Evolutionary conservation across 208 protist species (phyloP).

Genomic region (Acanthamoeba polyphaga): DNA sequence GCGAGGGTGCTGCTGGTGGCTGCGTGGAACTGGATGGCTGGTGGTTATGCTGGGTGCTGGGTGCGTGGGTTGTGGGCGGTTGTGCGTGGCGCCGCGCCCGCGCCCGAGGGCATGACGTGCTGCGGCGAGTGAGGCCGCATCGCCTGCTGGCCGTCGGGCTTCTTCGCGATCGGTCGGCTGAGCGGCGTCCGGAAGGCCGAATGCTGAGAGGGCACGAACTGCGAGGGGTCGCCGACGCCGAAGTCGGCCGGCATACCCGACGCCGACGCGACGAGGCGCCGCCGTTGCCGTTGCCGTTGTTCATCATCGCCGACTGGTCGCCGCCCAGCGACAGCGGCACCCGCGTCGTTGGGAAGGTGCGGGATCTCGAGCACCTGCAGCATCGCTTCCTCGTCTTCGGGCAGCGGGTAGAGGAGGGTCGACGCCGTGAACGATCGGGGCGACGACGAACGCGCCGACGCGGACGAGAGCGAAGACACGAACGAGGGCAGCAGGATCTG

Average conservation of each 20-base stretch:
- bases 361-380: constrained; percentile 5
- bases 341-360: background rate
- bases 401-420: constrained; percentile 9
- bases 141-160: background rate
- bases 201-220: constrained; percentile 5
- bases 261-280: background rate
- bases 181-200: constrained; percentile 34
- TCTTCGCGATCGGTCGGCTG: constrained; percentile 10
- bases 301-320: background rate
- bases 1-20: no score
- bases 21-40: no score
- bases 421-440: constrained; percentile 28
- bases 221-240: background rate
- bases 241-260: background rate
- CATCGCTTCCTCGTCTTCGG: constrained; percentile 18
- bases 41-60: no score
- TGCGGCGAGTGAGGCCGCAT: background rate
- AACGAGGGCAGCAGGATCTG: constrained; percentile 23
- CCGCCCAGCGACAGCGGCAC: background rate
- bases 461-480: constrained; percentile 19
- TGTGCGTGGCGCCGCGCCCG: background rate
- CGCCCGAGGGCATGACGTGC: background rate
- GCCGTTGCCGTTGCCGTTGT: background rate
- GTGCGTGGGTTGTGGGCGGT: no score
- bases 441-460: background rate